These are phyloP conservation scores for Collybia sordida DNA, from an alignment of 768 basidiomycete genomes.

Conservation along the genomic window DNA sequence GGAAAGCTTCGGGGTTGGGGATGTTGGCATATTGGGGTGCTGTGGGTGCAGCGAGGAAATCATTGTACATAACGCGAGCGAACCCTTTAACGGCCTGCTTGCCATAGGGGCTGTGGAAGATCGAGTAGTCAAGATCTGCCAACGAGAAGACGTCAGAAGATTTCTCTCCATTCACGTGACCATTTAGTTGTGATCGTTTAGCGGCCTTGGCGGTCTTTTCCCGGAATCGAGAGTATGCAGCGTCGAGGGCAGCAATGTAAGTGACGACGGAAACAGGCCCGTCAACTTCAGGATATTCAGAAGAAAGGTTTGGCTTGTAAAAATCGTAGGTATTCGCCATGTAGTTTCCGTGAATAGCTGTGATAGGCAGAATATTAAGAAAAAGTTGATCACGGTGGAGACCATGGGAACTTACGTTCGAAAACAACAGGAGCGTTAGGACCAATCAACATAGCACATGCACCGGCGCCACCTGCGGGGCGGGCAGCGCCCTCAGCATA, in stretches of 20 bases:
- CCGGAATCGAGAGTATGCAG: slow-evolving; percentile 81
- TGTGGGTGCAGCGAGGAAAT: slow-evolving; percentile 81
- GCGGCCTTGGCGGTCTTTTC: slow-evolving; percentile 72
- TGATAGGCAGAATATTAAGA: slow-evolving; percentile 11
- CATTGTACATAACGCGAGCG: slow-evolving; percentile 88
- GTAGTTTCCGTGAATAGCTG: slow-evolving; percentile 94
- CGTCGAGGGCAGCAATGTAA: slow-evolving; percentile 92
- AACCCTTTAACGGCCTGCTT: slow-evolving; percentile 98
- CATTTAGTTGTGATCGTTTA: slow-evolving; percentile 42
- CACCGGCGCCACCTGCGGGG: slow-evolving; percentile 96
- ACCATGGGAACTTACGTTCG: slow-evolving; percentile 69
- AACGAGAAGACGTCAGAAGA: slow-evolving; percentile 63
- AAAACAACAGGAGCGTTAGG: slow-evolving; percentile 94
- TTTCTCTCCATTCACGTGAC: slow-evolving; percentile 21
- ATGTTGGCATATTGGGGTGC: slow-evolving; percentile 68
- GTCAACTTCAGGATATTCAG: slow-evolving; percentile 96
- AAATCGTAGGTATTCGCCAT: slow-evolving; percentile 99
- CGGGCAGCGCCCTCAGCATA: slow-evolving; percentile 95
- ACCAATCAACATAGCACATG: slow-evolving; percentile 92
- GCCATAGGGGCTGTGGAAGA: slow-evolving; percentile 98
- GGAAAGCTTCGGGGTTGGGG: slow-evolving; percentile 68
- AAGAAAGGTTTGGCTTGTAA: slow-evolving; percentile 96
- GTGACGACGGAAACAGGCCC: slow-evolving; percentile 95
- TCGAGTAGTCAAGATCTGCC: slow-evolving; percentile 84
- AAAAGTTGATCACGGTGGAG: slow-evolving; percentile 9